Base-by-base conservation (phyloP, 192 early-diverging fungal genomes). In the Thamnidium elegans region DNA sequence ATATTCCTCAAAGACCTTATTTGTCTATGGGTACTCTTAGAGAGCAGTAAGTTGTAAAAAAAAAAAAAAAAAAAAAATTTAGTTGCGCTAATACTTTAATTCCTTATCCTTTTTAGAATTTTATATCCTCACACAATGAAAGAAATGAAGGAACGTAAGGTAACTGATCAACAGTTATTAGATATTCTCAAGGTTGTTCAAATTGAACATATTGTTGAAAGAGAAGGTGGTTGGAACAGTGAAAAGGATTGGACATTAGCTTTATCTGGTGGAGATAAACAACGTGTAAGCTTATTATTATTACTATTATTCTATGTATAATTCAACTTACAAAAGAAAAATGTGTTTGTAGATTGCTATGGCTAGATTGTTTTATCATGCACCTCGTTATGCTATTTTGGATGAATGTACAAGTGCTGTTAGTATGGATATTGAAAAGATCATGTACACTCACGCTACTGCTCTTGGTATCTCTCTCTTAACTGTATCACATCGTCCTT, bases 1-100 rank as follows among this genome's bases (percentile, higher is more conserved):
- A 99, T 78, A 94, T 99, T 62, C 96, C 97, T 26, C 97, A 99
- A 75, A 87, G 94, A 39, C 97, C 97, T n/a, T 99, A 99, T 66
- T 79, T 99, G 31, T 89, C 93, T 42, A 72, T 94, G 30, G 95
- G 97, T 46, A 96, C 93, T 1, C 78, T 99, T 52, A 89, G 97
- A 42, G 96, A 98, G 77, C 95, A 97, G 46, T 48, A 47, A 47
- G 45, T 47, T 3, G 3, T 47, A 15, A 39, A 39, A 56, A 7
- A 56, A 56, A 31, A 45, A 21, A 5, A 11, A 39, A n/a, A 39
- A 56, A 34, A 5, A 63, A 47, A 51, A 47, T 51, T 65, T 31
- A 7, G 52, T 11, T 26, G 26, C 26, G 3, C 26, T 3, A 26
- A 3, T 26, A 1, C 1, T 26, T 26, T 26, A 26, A 26, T 26